Evolutionary conservation across 1,284 basidiomycete species (phyloP), one percentile per base, ranked within the genome.

Genomic region (Apiotrichum montevideense): DNA sequence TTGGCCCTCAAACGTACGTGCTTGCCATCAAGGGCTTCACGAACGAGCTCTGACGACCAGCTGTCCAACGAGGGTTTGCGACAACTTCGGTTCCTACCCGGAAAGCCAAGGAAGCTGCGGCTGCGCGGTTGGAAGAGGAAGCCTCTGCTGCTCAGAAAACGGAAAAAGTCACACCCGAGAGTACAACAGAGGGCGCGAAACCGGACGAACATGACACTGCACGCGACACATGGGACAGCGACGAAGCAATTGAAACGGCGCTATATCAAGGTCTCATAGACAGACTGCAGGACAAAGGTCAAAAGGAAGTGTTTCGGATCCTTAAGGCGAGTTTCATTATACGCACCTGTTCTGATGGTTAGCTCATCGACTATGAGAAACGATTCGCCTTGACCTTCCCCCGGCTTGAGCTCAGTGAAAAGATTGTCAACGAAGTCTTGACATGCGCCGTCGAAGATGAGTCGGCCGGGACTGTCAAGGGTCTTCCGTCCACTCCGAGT

Each of bases 351-450:
- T 21, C 21, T 21, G 21, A 21, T 21, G 21, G 21, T 4, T 15
- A 95, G 92, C 78, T 81, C 14, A 85, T 97, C 58, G 90, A 95
- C 60, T 85, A 84, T 61, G 95, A 98, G 55, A 83, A 86, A 57
- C 84, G 90, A 32, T 82, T 85, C 58, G 82, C 92, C 0, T 84
- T 82, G 59, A 81, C 83, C 0, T 80, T 91, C 51, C 81, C 84
- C 9, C 78, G 72, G 42, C 76, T 96, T 33, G 83, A 86, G 53
- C 68, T 94, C 48, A 86, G 90, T 65, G 69, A 81, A 34, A 57
- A 64, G 9, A 73, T 88, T 44, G 77, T 83, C 6, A 82, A 89
- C 35, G 80, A 81, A 14, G 82, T 89, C 13, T 71, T 93, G 32
- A 42, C 63, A 3, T 58, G 63, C 8, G 68, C 66, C 3, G 33